Conservation (phyloP, 805 yeast genomes). For the Kuraishia hungarica region DNA sequence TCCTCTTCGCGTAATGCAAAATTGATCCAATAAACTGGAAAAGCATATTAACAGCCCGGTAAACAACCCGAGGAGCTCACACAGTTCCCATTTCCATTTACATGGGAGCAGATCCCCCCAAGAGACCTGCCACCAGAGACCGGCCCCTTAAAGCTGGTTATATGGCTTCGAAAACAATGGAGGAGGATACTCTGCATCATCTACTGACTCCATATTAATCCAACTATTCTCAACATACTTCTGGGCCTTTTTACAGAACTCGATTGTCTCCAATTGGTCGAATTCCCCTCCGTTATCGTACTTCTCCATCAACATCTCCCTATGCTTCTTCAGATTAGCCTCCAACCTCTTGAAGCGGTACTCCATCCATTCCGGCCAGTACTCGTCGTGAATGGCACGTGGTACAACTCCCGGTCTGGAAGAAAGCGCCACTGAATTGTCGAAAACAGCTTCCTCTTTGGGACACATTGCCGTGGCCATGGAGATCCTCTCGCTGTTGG, state of each 20-base stretch:
- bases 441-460: constrained; percentile 24
- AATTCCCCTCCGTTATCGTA: constrained; percentile 16
- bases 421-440: constrained; percentile 29
- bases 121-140: too few species aligned
- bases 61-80: too few species aligned
- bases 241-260: constrained; percentile 20
- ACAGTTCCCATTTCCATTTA: too few species aligned
- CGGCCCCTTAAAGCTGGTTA: constrained; percentile 3
- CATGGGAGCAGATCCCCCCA: too few species aligned
- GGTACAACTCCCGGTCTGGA: constrained; percentile 28
- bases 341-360: constrained; percentile 25
- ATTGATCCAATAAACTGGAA: too few species aligned
- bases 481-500: constrained; percentile 31
- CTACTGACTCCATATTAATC: constrained; percentile 25
- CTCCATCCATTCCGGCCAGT: constrained; percentile 29
- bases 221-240: constrained; percentile 19
- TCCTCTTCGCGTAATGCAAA: too few species aligned
- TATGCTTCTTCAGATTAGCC: constrained; percentile 14
- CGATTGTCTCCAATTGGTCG: constrained; percentile 18
- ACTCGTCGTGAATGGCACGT: constrained; percentile 27
- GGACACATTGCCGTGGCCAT: constrained; percentile 34
- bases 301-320: constrained; percentile 11
- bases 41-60: too few species aligned
- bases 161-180: constrained; percentile 18
- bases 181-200: constrained; percentile 21